These are phyloP conservation scores for Scutellaria minor DNA, from an alignment of 257 asterid genomes.

Conservation along the genomic window DNA sequence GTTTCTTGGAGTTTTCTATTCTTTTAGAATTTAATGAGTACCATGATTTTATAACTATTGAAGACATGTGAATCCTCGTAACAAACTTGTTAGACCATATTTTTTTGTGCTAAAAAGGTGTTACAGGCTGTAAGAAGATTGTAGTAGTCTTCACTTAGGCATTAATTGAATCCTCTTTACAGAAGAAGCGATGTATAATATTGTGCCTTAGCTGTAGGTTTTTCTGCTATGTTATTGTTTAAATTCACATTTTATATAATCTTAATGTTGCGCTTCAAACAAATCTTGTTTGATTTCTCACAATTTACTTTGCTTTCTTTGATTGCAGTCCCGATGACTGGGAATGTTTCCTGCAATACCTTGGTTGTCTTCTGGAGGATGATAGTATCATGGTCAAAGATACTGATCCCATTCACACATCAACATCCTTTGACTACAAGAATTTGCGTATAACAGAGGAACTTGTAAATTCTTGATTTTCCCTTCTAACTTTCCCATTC, in stretches of 20 bases:
- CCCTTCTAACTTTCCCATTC: conserved; percentile 12
- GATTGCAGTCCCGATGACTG: conserved; percentile 89
- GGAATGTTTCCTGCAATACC: conserved; percentile 83
- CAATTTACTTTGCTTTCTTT: conserved; percentile 35
- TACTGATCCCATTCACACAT: conserved; percentile 45
- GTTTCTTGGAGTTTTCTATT: neutral
- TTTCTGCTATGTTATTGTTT: conserved; percentile 12
- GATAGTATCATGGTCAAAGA: conserved; percentile 56
- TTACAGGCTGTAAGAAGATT: conserved; percentile 15
- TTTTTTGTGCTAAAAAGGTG: conserved; percentile 14
- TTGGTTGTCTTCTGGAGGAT: conserved; percentile 91
- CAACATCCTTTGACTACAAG: conserved; percentile 45
- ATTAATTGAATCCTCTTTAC: conserved; percentile 14
- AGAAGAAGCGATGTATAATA: conserved; percentile 17
- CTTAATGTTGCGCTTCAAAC: conserved; percentile 14
- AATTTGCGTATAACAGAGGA: conserved; percentile 63
- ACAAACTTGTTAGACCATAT: conserved; percentile 20
- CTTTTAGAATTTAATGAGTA: neutral
- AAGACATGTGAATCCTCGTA: conserved; percentile 17
- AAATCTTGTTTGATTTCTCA: conserved; percentile 22
- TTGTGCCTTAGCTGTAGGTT: conserved; percentile 11
- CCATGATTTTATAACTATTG: conserved; percentile 4
- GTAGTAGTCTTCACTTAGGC: neutral
- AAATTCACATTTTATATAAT: conserved; percentile 13
- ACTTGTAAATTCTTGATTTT: conserved; percentile 57